These are phyloP conservation scores for Babesia bigemina DNA, from an alignment of 169 alveolate genomes.

Conservation along the genomic window DNA sequence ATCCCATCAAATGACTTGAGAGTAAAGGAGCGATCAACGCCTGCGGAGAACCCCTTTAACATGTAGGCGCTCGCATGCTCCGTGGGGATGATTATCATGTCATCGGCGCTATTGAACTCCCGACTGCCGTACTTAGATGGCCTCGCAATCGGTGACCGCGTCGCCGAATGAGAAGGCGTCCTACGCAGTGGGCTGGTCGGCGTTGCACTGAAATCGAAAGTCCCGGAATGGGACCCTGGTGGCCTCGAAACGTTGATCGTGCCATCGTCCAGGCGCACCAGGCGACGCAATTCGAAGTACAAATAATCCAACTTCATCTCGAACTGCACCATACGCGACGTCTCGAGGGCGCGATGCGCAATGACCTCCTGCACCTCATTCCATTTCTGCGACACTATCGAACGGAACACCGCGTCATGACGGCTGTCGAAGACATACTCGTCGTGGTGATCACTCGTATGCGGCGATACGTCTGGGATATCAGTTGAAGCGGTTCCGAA, in stretches of 20 bases:
- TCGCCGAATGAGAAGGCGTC: not conserved
- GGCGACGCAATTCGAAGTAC: slow-evolving; percentile 25
- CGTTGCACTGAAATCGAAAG: not conserved
- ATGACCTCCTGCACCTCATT: not conserved
- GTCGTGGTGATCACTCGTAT: not conserved
- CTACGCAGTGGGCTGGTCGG: not conserved
- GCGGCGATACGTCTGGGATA: too few species aligned
- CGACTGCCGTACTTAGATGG: not conserved
- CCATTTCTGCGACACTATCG: slow-evolving; percentile 32
- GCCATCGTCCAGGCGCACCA: slow-evolving; percentile 2
- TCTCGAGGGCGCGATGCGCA: not conserved
- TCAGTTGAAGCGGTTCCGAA: not conserved
- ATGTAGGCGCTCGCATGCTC: not conserved
- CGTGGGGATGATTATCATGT: slow-evolving; percentile 5
- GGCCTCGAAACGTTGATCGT: not conserved
- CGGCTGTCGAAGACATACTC: not conserved
- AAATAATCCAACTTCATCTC: slow-evolving; percentile 32
- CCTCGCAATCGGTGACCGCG: not conserved
- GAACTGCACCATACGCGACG: not conserved
- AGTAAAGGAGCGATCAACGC: not conserved
- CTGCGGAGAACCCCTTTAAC: too few species aligned
- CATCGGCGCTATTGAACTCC: not conserved
- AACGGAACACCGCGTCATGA: not conserved
- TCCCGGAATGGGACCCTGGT: not conserved
- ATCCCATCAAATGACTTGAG: not conserved